Percentiles rank a stretch among this genome's conserved stretches.
Evolutionary conservation across 1,139 yeast genomes (phyloP).

Genomic region (Candida tropicalis): DNA sequence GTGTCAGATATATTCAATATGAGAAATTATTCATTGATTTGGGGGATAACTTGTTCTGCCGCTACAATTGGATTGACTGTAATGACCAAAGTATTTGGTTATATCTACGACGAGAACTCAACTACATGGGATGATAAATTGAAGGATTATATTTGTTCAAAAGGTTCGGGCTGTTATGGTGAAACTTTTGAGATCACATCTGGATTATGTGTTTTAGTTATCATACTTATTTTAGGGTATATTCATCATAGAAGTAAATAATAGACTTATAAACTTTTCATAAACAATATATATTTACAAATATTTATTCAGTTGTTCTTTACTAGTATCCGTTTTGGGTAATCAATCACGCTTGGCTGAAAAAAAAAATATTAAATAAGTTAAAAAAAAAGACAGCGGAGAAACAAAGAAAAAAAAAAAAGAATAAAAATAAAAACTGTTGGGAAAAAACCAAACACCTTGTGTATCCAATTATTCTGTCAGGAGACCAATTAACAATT

Average conservation of each 20-base stretch:
- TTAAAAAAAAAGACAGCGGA: too few relatives aligned
- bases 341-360: too few relatives aligned
- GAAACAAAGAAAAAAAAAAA: conserved; percentile 4
- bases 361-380: too few relatives aligned
- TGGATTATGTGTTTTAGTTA: conserved; percentile 28
- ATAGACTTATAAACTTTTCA: not conserved
- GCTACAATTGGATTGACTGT: conserved; percentile 40
- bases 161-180: conserved; percentile 43
- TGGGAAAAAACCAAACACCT: too few relatives aligned
- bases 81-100: conserved; percentile 45
- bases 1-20: conserved; percentile 79
- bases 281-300: not conserved
- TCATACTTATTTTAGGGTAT: conserved; percentile 25
- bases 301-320: too few relatives aligned
- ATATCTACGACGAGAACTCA: conserved; percentile 39
- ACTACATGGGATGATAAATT: conserved; percentile 24
- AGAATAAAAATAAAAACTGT: not conserved
- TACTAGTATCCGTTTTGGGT: too few relatives aligned
- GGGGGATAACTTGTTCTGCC: conserved; percentile 76
- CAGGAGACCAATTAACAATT: not conserved
- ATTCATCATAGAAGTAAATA: conserved; percentile 19
- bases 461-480: too few relatives aligned
- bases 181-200: conserved; percentile 40
- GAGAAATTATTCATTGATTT: conserved; percentile 69
- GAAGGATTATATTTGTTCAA: conserved; percentile 31